These are phyloP conservation scores for Tylopilus sp. DNA, from an alignment of 768 basidiomycete species.

Conservation along the genomic window DNA sequence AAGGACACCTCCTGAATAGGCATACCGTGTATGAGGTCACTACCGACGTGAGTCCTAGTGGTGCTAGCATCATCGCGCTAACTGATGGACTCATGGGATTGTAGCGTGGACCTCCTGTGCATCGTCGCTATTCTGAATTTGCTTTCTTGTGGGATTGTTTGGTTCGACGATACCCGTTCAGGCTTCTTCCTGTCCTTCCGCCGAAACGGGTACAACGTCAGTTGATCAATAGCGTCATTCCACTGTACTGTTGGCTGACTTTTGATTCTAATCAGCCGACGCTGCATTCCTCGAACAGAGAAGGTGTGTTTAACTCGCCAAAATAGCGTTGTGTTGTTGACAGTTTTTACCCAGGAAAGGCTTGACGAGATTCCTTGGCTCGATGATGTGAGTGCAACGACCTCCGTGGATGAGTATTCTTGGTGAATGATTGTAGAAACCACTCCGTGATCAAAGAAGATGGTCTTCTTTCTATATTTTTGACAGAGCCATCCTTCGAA, in stretches of 20 bases:
- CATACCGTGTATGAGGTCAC: constrained; percentile 81
- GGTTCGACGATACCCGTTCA: constrained; percentile 86
- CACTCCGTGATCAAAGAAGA: constrained; percentile 92
- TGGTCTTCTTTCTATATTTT: constrained; percentile 74
- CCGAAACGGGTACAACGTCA: constrained; percentile 90
- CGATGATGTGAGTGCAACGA: constrained; percentile 57
- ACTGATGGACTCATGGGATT: constrained; percentile 9
- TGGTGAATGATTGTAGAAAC: constrained; percentile 49
- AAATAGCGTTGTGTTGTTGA: not conserved
- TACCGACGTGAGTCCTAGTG: constrained; percentile 57
- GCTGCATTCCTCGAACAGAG: constrained; percentile 90
- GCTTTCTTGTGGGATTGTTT: constrained; percentile 86
- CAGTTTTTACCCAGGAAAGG: constrained; percentile 55
- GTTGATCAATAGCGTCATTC: constrained; percentile 27
- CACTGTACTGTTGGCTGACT: constrained; percentile 4
- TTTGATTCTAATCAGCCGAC: constrained; percentile 54
- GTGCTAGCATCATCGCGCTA: constrained; percentile 4
- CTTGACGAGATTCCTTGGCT: constrained; percentile 74
- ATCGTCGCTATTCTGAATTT: constrained; percentile 92
- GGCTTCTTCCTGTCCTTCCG: constrained; percentile 80
- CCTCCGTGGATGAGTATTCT: not conserved
- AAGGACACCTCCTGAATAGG: constrained; percentile 88
- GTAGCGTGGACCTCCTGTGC: constrained; percentile 65
- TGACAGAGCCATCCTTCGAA: constrained; percentile 83
- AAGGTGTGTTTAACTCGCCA: constrained; percentile 43